Base-by-base conservation (phyloP, 1,284 basidiomycete genomes). In the Naganishia sp. region DNA sequence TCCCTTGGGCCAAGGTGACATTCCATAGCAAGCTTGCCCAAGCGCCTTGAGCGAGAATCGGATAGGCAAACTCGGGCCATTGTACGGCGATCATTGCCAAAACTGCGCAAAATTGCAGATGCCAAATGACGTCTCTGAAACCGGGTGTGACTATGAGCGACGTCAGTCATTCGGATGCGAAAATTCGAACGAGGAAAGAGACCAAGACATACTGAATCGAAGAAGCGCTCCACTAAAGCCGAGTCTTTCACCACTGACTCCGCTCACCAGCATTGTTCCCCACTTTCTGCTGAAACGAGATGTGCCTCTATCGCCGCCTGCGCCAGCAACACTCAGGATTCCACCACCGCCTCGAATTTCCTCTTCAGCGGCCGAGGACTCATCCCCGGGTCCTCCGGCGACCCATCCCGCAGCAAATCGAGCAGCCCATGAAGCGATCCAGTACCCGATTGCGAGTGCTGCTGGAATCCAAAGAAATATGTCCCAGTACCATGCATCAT, bases 41-140 rank as follows among this genome's bases (percentile, higher is more conserved):
- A 0, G 91, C 87, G 6, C 90, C 88, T 75, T 90, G 88, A 6
- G 88, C 85, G 47, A 95, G 83, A 54, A 95, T 82, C 17, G 94
- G 91, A 79, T 96, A 98, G 67, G 89, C 85, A 78, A 94, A 98
- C 15, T 84, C 82, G 1, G 95, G 94, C 94, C 94, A 99, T 74
- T 91, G 84, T 32, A 98, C 92, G 32, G 92, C 90, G 57, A 97
- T 86, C 90, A 96, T 95, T 31, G 87, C 88, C 25, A 98, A 81
- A 54, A 88, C 85, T 5, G 81, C 80, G 67, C 81, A 81, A 71
- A 81, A 98, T 73, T 97, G 94, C 0, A 93, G 90, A 74, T 95
- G 92, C 74, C 92, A 89, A 60, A 97, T 85, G 67, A 99, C 86
- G 77, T 99, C 95, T 68, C 94, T 85, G 80, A 94, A 83, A 6